Base-by-base conservation (phyloP, 495 filamentous ascomycete species). In the Aspergillus sparsus region DNA sequence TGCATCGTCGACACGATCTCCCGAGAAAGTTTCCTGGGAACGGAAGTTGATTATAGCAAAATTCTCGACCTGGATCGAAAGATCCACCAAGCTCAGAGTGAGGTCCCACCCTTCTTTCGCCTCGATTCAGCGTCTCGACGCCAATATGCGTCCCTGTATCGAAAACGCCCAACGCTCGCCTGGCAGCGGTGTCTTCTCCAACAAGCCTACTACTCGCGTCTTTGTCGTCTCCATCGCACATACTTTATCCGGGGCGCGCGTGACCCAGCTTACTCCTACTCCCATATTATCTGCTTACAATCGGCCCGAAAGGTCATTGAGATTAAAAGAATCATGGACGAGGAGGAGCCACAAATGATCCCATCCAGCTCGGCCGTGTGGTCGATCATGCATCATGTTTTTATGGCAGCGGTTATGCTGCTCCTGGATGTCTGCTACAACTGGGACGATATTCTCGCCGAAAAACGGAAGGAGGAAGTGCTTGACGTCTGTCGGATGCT, bases 351-450 rank as follows among this genome's bases (percentile, higher is more conserved):
- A 6, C 13, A 50, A 2, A 64, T 69, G 16, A 61, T 54, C 0
- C 67, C 73, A 1, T 67, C 70, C 15, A 70, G 66, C 37, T 71
- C 71, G 0, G 63, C 68, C 0, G 58, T 74, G 11, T 76, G 74
- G 74, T 63, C 73, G 0, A 66, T 80, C 8, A 71, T 82, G 67
- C 68, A 77, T 45, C 72, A 75, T 39, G 74, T 81, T 0, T 81
- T 81, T 57, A 74, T 80, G 68, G 77, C 80, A 12, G 71, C 69
- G n/a, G 75, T 78, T 5, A 76, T 76, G 7, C 51, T 82, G 4
- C 50, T 83, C 9, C 74, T 80, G 39, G 76, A 81, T 49, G 66
- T 77, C 0, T 82, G 77, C 53, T 74, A 77, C 60, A 80, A 78
- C 50, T 73, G 72, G 64, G 74, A 77, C 55, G 75, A 78, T 55